Conservation (phyloP, 2,329 filamentous ascomycete genomes). For the Xylaria sp. region DNA sequence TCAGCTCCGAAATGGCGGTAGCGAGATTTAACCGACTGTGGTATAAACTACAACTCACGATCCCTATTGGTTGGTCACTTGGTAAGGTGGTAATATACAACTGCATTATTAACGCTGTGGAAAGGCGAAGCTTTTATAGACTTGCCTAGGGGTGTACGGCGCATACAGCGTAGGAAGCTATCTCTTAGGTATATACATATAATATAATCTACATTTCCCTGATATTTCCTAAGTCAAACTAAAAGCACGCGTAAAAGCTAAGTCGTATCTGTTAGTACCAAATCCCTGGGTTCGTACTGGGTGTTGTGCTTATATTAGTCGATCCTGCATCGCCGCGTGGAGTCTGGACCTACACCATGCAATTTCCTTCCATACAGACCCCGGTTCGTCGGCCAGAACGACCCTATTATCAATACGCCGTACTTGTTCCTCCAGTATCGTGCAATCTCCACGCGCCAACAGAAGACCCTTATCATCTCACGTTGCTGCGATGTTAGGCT, state of each 20-base stretch:
- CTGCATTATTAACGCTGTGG: background rate
- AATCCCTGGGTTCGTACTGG: background rate
- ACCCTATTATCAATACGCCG: constrained; percentile 15
- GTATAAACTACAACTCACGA: background rate
- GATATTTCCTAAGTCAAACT: constrained; percentile 5
- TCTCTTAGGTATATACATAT: background rate
- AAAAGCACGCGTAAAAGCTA: background rate
- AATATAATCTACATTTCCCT: constrained; percentile 2
- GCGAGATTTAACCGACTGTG: constrained; percentile 10
- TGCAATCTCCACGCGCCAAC: constrained; percentile 11
- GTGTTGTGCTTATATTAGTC: background rate
- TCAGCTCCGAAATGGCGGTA: constrained; percentile 1
- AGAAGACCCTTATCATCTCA: constrained; percentile 19
- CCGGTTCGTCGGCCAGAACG: constrained; percentile 10
- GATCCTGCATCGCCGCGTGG: background rate
- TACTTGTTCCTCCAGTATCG: constrained; percentile 6
- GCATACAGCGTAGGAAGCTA: background rate
- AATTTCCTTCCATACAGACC: constrained; percentile 3
- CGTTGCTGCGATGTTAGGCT: constrained; percentile 11
- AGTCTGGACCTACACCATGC: constrained; percentile 10
- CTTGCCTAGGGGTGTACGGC: background rate
- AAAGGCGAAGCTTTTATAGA: background rate
- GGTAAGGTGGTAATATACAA: background rate
- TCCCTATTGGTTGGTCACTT: constrained; percentile 5
- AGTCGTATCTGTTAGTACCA: background rate